Evolutionary conservation across 2,329 filamentous ascomycete genomes (phyloP), one percentile per base, ranked within the genome.

Genomic region (Fusarium sp.): DNA sequence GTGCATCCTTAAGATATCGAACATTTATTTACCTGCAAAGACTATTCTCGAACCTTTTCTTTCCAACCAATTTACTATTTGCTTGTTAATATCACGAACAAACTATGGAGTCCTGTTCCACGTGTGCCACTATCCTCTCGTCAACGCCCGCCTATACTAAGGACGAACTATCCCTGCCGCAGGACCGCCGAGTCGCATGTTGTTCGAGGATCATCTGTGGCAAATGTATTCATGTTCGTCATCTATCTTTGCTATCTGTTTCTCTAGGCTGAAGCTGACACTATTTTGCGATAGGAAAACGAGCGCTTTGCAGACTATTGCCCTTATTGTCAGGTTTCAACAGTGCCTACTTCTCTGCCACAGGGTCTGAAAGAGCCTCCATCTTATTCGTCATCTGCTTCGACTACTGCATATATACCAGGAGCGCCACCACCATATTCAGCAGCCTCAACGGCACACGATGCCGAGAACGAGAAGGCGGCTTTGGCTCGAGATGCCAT

Each of bases 241-340:
- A 62, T 61, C 52, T 44, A 37, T 34, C 28, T 51, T 45, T 18
- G 26, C 34, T 42, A 50, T 14, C 23, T 16, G 21, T 28, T 23
- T 39, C n/a, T 45, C 16, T n/a, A 39, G n/a, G 19, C 37, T 41
- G 42, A 30, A 19, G 53, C 67, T 74, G 44, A 73, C 61, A 41
- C 23, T 42, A 21, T 18, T 23, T 28, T 28, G 8, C 28, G 39
- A 30, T 70, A 89, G 87, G 80, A 86, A 48, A 93, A 93, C 76
- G 81, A 84, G 30, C 88, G 91, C 42, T 94, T 93, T 79, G 85
- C 86, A 55, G 81, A 83, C 34, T 89, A 88, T 77, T 89, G 89
- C 76, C 92, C 92, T 1, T 95, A 91, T 78, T 96, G 93, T 77
- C 93, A 95, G 79, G 86, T 93, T 71, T 89, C 90, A 7, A 85